A percentile compares a stretch with the other conserved stretches of the same genome.
Conservation (phyloP, 208 protist genomes). For the Crithidia bombi region DNA sequence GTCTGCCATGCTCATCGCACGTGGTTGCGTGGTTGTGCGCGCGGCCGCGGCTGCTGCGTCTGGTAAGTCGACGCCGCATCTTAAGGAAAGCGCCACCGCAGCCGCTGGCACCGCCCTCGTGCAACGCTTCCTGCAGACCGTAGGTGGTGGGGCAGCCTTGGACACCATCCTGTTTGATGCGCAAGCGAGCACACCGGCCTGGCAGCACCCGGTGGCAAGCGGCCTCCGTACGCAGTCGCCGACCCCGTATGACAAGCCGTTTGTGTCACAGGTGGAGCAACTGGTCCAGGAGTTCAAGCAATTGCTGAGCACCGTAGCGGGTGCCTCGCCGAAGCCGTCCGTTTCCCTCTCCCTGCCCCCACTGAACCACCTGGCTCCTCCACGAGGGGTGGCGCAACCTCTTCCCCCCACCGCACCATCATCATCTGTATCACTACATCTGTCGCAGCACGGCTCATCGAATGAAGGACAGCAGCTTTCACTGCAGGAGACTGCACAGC, state of each 20-base stretch:
- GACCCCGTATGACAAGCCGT: constrained; percentile 58
- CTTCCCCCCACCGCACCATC: background rate
- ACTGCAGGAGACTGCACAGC: background rate
- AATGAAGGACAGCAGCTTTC: no score
- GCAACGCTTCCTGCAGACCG: constrained; percentile 52
- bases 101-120: constrained; percentile 30
- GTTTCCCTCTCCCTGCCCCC: constrained; percentile 2
- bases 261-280: constrained; percentile 34
- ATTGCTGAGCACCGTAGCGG: constrained; percentile 17
- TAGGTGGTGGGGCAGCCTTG: constrained; percentile 61
- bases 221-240: constrained; percentile 50
- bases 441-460: background rate
- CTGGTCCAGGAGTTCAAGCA: constrained; percentile 39
- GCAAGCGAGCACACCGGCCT: constrained; percentile 57
- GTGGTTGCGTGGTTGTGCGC: constrained; percentile 41
- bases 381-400: background rate
- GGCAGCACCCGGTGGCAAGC: constrained; percentile 55
- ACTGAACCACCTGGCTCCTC: background rate
- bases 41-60: constrained; percentile 3
- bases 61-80: background rate
- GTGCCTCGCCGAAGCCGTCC: background rate
- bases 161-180: constrained; percentile 82
- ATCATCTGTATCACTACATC: background rate
- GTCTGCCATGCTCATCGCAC: constrained; percentile 62
- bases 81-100: constrained; percentile 5